Evolutionary conservation across 768 basidiomycete genomes (phyloP), one percentile per base, ranked within the genome.

Genomic region (Agrocybe pediades): DNA sequence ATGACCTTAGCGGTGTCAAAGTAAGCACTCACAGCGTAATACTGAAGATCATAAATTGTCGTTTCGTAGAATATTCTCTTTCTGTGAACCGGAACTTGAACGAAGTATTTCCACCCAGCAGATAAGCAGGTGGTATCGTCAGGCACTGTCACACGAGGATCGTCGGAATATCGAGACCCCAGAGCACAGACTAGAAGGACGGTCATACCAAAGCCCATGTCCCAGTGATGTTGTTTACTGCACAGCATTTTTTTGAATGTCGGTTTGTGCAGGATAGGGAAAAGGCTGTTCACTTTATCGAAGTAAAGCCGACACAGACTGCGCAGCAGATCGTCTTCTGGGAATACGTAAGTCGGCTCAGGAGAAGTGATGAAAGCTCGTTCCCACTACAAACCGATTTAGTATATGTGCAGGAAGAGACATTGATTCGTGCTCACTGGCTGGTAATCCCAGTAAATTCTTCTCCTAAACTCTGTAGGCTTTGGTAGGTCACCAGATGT

Each of bases 11-110:
- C 25, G n/a, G 53, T 76, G 73, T 65, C 73, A 29, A 23, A 39
- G 25, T 42, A 24, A 2, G n/a, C 21, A 64, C 80, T 53, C 64
- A 86, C 85, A 62, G 78, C 76, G 61, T 83, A 84, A 19, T 76
- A 77, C 64, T 95, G 92, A 20, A 95, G 69, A 60, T 91, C 89
- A 63, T 84, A 83, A 48, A 93, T 61, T 5, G 77, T 73, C 2
- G 87, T 81, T 11, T 79, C 76, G 0, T 81, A 74, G 17, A 87
- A 73, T 27, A 89, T 68, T 0, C 76, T 77, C 64, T 80, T 81
- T 54, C 82, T 78, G 49, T 86, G 75, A 54, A 82, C 74, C 48
- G 86, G 80, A 4, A 90, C 80, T 65, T 88, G 85, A 20, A 70
- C 62, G 55, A 83, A 81, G 62, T 78, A 88, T 59, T 77, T 77